Conservation (phyloP, 2,329 filamentous ascomycete species). For the Botrytis sinoallii region DNA sequence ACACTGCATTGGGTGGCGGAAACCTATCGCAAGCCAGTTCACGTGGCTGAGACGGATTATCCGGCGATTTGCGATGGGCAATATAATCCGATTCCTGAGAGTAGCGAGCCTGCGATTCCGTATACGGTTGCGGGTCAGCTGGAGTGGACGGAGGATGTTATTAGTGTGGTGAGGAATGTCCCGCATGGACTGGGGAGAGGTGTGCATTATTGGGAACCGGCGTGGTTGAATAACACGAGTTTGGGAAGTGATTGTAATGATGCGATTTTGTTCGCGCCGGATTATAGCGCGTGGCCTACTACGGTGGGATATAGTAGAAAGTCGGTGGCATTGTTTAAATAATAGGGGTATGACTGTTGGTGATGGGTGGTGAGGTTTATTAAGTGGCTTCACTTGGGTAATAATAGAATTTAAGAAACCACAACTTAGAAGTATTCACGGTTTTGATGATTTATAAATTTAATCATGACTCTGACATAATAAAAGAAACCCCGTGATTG, state of each 20-base stretch:
- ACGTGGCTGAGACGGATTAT: slow-evolving; percentile 70
- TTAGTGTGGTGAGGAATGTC: slow-evolving; percentile 52
- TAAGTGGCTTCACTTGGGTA: neutral
- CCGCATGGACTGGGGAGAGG: slow-evolving; percentile 51
- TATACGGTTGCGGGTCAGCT: slow-evolving; percentile 61
- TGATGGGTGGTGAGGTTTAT: neutral
- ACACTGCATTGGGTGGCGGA: slow-evolving; percentile 56
- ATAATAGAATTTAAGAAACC: neutral
- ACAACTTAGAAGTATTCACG: too few species aligned
- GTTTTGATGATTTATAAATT: too few species aligned
- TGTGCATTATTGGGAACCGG: slow-evolving; percentile 71
- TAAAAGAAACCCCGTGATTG: too few species aligned
- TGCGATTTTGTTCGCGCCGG: slow-evolving; percentile 56
- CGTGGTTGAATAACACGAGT: slow-evolving; percentile 42
- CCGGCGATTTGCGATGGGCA: slow-evolving; percentile 60
- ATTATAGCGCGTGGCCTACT: slow-evolving; percentile 33
- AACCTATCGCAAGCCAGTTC: slow-evolving; percentile 61
- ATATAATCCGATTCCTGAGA: slow-evolving; percentile 40
- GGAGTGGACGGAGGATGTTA: slow-evolving; percentile 58
- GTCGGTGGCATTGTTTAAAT: slow-evolving; percentile 13
- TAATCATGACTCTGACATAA: too few species aligned
- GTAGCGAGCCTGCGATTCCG: slow-evolving; percentile 49
- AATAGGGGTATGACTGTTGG: neutral
- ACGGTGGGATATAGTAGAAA: slow-evolving; percentile 12
- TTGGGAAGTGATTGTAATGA: slow-evolving; percentile 63